These are phyloP conservation scores for Nyssa sinensis DNA, from an alignment of 148 eudicot genomes.

Conservation along the genomic window DNA sequence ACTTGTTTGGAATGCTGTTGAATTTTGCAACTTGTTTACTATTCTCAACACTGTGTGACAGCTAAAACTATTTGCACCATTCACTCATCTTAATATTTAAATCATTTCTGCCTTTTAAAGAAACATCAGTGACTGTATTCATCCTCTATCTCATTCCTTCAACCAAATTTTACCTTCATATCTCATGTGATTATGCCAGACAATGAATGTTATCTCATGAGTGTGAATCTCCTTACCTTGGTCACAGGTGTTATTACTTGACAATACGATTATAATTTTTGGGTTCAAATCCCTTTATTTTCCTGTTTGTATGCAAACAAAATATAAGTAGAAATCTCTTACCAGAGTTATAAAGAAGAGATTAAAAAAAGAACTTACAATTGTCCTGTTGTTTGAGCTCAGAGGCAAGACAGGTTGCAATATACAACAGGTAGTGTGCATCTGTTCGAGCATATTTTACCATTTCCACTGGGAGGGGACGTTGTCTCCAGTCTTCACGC, in stretches of 20 bases:
- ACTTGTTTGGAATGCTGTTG: too few relatives aligned
- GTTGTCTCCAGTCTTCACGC: constrained; percentile 99
- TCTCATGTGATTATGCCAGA: neutral
- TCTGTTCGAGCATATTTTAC: constrained; percentile 78
- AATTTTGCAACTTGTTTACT: too few relatives aligned
- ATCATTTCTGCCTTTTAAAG: neutral
- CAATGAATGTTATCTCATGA: too few relatives aligned
- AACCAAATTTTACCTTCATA: neutral
- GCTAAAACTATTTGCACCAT: too few relatives aligned
- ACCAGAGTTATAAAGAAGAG: neutral
- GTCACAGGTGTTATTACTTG: neutral
- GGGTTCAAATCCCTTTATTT: neutral
- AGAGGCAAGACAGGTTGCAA: constrained; percentile 64
- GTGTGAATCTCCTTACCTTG: neutral
- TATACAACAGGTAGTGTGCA: constrained; percentile 86
- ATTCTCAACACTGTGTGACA: too few relatives aligned
- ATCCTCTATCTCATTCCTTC: too few relatives aligned
- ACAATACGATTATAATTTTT: too few relatives aligned
- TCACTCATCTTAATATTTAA: too few relatives aligned
- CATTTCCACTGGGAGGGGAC: constrained; percentile 86
- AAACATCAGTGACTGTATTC: neutral
- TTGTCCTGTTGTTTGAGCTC: constrained; percentile 58
- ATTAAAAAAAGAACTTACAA: constrained; percentile 41
- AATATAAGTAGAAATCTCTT: neutral
- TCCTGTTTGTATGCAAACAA: neutral